phyloP scores from a whole-genome alignment of 2,329 filamentous ascomycete genomes.

The Sarocladium strictum region DNA sequence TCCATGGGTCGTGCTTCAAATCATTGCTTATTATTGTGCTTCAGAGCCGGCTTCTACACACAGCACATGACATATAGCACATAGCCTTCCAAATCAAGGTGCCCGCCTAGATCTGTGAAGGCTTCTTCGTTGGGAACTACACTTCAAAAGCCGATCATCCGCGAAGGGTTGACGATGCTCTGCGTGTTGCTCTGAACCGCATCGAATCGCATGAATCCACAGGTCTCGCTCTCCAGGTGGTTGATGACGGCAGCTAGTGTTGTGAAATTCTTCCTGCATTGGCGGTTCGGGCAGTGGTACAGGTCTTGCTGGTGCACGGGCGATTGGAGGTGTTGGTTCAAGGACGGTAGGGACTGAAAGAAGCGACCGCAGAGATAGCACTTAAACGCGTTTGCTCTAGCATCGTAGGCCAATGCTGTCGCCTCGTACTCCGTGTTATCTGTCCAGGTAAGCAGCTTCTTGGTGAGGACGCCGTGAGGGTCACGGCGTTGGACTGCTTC shows the following conservation, averaged over 20 bases:
- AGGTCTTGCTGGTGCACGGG: conserved; percentile 1
- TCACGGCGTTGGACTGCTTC: conserved; percentile 39
- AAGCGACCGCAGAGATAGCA: neutral
- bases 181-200: neutral
- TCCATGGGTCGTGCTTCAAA: too few species aligned
- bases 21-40: too few species aligned
- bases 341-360: neutral
- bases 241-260: neutral
- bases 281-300: neutral
- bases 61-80: too few species aligned
- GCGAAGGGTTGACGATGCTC: neutral
- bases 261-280: neutral
- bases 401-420: neutral
- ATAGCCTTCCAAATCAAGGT: too few species aligned
- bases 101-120: too few species aligned
- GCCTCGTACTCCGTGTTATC: neutral
- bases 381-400: neutral
- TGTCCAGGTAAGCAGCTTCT: neutral
- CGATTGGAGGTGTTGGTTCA: neutral
- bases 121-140: too few species aligned
- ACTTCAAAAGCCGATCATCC: neutral
- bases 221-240: neutral
- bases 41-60: too few species aligned
- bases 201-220: neutral
- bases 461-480: conserved; percentile 24